Conservation (phyloP, 2,329 filamentous ascomycete species). For the Xylaria sp. region DNA sequence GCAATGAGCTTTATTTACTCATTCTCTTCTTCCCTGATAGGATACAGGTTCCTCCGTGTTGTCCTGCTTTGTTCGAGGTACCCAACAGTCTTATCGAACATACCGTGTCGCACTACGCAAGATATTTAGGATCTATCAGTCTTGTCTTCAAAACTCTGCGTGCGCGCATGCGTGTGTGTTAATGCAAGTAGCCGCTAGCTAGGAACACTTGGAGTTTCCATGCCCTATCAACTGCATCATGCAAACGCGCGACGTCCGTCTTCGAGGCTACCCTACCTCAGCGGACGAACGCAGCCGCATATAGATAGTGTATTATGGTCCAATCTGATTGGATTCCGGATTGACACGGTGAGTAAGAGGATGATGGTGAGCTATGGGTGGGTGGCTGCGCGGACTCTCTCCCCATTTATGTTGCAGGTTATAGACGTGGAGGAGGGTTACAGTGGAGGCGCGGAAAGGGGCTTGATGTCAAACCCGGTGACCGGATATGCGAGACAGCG, state of each 20-base stretch:
- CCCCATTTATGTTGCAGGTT: neutral
- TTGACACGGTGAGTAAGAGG: neutral
- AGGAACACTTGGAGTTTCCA: neutral
- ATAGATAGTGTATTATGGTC: neutral
- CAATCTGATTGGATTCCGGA: neutral
- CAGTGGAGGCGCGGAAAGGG: neutral
- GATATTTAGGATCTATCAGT: neutral
- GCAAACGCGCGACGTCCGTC: neutral
- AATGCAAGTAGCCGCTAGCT: neutral
- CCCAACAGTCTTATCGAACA: neutral
- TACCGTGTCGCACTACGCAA: neutral
- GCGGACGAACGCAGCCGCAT: neutral
- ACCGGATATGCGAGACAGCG: neutral
- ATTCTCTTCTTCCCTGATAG: too few species aligned
- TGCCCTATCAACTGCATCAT: neutral
- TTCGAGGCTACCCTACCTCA: neutral
- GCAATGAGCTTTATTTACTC: too few species aligned
- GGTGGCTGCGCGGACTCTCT: neutral
- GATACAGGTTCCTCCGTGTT: too few species aligned
- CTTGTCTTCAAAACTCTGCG: neutral
- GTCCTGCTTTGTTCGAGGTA: too few species aligned
- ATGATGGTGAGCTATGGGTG: neutral
- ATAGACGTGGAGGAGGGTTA: neutral
- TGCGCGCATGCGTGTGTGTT: neutral
- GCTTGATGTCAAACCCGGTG: slow-evolving; percentile 5